These are phyloP conservation scores for Themeda triandra DNA, from an alignment of 176 grass and related monocot species.

Conservation along the genomic window DNA sequence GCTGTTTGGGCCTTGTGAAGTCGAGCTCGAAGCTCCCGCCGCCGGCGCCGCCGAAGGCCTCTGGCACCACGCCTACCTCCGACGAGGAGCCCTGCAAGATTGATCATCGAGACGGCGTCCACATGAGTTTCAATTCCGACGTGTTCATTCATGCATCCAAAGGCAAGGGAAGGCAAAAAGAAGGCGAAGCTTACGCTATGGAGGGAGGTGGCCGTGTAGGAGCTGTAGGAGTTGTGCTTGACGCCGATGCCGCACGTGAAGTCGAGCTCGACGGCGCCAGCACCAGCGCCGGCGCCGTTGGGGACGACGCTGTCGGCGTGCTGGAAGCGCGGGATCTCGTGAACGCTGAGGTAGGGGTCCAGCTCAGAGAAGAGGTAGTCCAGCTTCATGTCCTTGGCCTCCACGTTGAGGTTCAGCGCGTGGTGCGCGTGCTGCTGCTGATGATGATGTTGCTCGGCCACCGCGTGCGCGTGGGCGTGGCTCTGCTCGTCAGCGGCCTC, in stretches of 20 bases:
- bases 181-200: slow-evolving; percentile 52
- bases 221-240: slow-evolving; percentile 51
- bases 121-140: neutral
- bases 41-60: slow-evolving; percentile 32
- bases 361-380: slow-evolving; percentile 65
- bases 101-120: neutral
- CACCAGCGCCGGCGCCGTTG: neutral
- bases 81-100: slow-evolving; percentile 65
- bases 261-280: slow-evolving; percentile 35
- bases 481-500: slow-evolving; percentile 9
- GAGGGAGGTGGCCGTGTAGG: slow-evolving; percentile 50
- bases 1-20: slow-evolving; percentile 41
- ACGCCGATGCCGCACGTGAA: slow-evolving; percentile 42
- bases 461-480: neutral
- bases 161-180: neutral
- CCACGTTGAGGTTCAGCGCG: slow-evolving; percentile 59
- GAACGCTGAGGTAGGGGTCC: slow-evolving; percentile 58
- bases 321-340: slow-evolving; percentile 45
- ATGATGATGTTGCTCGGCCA: slow-evolving; percentile 2
- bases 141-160: neutral
- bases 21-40: slow-evolving; percentile 40
- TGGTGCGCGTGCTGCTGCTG: neutral
- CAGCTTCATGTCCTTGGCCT: slow-evolving; percentile 41
- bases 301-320: slow-evolving; percentile 80
- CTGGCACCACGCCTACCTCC: slow-evolving; percentile 82